These are phyloP conservation scores for Rhodotorula toruloides DNA, from an alignment of 768 basidiomycete species.

Conservation along the genomic window DNA sequence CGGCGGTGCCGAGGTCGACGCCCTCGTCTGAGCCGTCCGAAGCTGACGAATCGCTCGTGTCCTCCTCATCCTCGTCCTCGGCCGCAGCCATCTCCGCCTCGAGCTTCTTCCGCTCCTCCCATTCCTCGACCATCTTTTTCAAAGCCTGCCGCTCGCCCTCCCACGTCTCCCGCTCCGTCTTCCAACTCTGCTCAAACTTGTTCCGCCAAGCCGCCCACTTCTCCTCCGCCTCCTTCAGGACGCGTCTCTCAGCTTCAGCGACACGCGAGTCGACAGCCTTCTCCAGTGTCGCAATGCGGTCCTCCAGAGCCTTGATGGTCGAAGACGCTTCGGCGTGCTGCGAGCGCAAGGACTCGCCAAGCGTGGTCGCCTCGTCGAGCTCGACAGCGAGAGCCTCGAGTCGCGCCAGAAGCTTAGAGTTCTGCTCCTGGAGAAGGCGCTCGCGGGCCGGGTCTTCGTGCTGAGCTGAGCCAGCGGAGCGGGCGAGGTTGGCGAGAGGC, in stretches of 20 bases:
- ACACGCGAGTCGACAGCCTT: slow-evolving; percentile 54
- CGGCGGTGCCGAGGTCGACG: background rate
- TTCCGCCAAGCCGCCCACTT: slow-evolving; percentile 64
- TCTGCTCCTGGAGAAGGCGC: slow-evolving; percentile 44
- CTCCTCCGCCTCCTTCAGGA: too few relatives aligned
- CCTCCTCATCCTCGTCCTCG: slow-evolving; percentile 25
- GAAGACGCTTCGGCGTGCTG: slow-evolving; percentile 71
- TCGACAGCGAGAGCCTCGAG: slow-evolving; percentile 63
- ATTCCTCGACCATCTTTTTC: slow-evolving; percentile 67
- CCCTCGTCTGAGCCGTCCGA: background rate
- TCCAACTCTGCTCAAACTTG: slow-evolving; percentile 73
- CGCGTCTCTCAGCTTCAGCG: slow-evolving; percentile 43
- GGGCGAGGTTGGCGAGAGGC: too few relatives aligned
- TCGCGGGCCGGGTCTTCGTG: too few relatives aligned
- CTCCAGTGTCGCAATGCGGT: slow-evolving; percentile 66
- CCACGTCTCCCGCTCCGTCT: slow-evolving; percentile 73
- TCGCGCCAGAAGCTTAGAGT: slow-evolving; percentile 59
- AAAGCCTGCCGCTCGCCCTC: slow-evolving; percentile 70
- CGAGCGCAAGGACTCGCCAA: slow-evolving; percentile 66
- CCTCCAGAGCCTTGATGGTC: slow-evolving; percentile 51
- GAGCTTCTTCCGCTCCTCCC: slow-evolving; percentile 58
- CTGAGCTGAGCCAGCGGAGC: too few relatives aligned
- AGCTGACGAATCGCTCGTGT: background rate
- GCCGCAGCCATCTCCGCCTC: slow-evolving; percentile 44
- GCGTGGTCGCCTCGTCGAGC: slow-evolving; percentile 67